Evolutionary conservation across 2,329 filamentous ascomycete species (phyloP).

Genomic region (Davidsoniella virescens): DNA sequence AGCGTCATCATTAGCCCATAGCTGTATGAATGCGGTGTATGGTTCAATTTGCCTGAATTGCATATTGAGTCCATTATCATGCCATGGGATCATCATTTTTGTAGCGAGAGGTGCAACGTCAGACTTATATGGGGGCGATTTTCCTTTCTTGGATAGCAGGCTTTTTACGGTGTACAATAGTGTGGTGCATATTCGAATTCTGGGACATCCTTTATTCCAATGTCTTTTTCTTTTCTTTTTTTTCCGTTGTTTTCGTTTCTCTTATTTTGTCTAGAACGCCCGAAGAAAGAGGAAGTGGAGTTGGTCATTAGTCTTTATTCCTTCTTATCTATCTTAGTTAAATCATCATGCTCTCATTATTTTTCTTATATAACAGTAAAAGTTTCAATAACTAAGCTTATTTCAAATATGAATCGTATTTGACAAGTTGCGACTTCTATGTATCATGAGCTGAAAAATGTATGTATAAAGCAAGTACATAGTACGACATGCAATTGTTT

Average conservation of each 20-base stretch:
- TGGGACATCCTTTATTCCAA: not conserved
- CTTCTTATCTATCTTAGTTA: not conserved
- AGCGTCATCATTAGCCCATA: constrained; percentile 11
- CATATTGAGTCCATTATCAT: too few species aligned
- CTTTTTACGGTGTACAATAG: constrained; percentile 7
- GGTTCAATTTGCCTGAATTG: not conserved
- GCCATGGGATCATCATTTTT: not conserved
- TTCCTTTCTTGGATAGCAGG: not conserved
- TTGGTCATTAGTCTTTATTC: not conserved
- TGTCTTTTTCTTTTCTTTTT: not conserved
- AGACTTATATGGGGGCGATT: not conserved
- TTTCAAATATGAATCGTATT: not conserved
- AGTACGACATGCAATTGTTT: too few species aligned
- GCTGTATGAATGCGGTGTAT: not conserved
- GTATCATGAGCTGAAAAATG: too few species aligned
- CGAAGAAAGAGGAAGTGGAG: not conserved
- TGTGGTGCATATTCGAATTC: not conserved
- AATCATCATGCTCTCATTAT: not conserved
- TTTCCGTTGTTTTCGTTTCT: not conserved
- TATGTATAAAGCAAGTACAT: too few species aligned
- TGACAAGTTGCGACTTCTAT: too few species aligned
- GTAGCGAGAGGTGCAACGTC: not conserved
- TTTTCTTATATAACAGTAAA: not conserved
- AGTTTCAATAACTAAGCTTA: not conserved
- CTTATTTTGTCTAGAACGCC: not conserved